Base-by-base conservation (phyloP, 768 basidiomycete genomes). In the Phylloporus arenicola region DNA sequence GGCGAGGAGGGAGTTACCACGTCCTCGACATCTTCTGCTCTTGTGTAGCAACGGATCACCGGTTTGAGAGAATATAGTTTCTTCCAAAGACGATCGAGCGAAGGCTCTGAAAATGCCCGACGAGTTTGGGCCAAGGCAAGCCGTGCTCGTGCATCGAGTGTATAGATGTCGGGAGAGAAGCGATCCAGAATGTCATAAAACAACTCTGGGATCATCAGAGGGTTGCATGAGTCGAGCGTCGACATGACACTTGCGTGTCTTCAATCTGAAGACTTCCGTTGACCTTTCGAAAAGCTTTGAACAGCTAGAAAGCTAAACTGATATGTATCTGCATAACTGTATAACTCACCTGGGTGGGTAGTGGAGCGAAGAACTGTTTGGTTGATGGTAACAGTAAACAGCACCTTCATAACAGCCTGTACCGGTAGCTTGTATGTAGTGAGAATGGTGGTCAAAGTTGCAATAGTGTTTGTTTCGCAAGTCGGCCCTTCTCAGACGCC, bases 31-130 rank as follows among this genome's bases (percentile, higher is more conserved):
- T 42, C 19, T 25, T 25, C 34, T 11, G 2, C 6, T 6, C 10
- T 35, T 1, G 38, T 34, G n/a, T 53, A 60, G 17, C 57, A 57
- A 3, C 45, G 43, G 6, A 61, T 25, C 7, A 61, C 31, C 8
- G 56, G 59, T 24, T 38, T 2, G 20, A 61, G 59, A 6, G 55
- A 54, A 29, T 1, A 1, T 20, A 54, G 16, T 13, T 12, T 38
- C 37, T 20, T 43, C 58, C 55, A 60, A 5, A 57, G 31, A 41
- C 45, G 34, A 43, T 51, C 17, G 25, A 61, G 48, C 2, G 58
- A 45, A 29, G 50, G 51, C 17, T 53, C 40, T 4, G 40, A 59
- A 17, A 59, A 22, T 0, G 45, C 31, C 4, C 43, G 53, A 31
- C 46, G 48, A 13, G 57, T 59, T 35, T 17, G 48, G 11, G 54